Conservation (phyloP, 208 protist species). For the Acanthamoeba healyi region DNA sequence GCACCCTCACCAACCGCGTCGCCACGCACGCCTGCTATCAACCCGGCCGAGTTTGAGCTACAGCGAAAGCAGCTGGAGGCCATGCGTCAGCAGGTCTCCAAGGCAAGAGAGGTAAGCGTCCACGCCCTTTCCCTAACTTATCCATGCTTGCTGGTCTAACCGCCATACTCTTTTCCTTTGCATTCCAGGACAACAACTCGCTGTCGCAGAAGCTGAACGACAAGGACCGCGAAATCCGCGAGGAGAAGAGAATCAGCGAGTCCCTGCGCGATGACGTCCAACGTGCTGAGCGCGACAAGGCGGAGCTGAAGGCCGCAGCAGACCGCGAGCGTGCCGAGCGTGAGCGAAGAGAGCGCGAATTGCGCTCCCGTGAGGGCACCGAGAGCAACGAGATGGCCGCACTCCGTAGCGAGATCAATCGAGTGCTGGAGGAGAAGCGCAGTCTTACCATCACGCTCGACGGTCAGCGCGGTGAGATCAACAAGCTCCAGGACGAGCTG, state of each 20-base stretch:
- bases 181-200: not conserved
- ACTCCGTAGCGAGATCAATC: constrained; percentile 30
- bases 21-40: constrained; percentile 28
- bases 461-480: not conserved
- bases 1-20: constrained; percentile 17
- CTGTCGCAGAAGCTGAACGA: constrained; percentile 54
- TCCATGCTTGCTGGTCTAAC: not conserved
- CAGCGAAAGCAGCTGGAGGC: constrained; percentile 63
- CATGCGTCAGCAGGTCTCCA: constrained; percentile 28
- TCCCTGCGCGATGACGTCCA: not conserved
- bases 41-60: constrained; percentile 51
- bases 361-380: constrained; percentile 3
- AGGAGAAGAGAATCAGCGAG: not conserved
- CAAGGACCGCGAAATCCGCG: constrained; percentile 26
- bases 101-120: constrained; percentile 48
- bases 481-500: constrained; percentile 8
- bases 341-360: not conserved
- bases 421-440: constrained; percentile 58
- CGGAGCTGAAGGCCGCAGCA: not conserved
- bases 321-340: constrained; percentile 38
- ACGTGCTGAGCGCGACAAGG: constrained; percentile 22
- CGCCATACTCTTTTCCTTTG: not conserved
- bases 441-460: constrained; percentile 25
- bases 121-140: not conserved
- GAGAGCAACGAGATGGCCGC: constrained; percentile 36